Conservation (phyloP, 2,329 filamentous ascomycete genomes). For the Aspergillus quadrilineatus region DNA sequence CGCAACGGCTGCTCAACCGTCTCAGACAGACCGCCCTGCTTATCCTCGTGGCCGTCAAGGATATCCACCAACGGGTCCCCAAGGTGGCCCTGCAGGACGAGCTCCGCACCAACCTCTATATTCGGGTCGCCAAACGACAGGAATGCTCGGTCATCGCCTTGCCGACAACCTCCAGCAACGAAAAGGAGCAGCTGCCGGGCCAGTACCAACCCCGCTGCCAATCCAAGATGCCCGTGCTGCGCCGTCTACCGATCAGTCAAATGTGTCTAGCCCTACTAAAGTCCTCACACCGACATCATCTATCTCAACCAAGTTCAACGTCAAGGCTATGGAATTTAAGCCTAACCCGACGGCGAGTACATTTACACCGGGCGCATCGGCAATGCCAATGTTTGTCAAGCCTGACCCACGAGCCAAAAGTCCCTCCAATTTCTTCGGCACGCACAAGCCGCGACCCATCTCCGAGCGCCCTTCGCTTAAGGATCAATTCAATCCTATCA, state of each 20-base stretch:
- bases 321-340: slow-evolving; percentile 72
- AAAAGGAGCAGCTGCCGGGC: slow-evolving; percentile 41
- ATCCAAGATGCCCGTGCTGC: slow-evolving; percentile 68
- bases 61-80: slow-evolving; percentile 48
- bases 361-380: slow-evolving; percentile 71
- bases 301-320: slow-evolving; percentile 58
- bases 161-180: slow-evolving; percentile 54
- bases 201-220: slow-evolving; percentile 56
- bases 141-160: slow-evolving; percentile 52
- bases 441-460: slow-evolving; percentile 67
- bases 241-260: slow-evolving; percentile 60
- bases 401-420: slow-evolving; percentile 49
- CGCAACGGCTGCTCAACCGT: slow-evolving; percentile 31
- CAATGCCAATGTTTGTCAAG: slow-evolving; percentile 64
- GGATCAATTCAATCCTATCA: slow-evolving; percentile 61
- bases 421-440: slow-evolving; percentile 60
- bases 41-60: slow-evolving; percentile 49
- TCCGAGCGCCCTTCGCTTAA: slow-evolving; percentile 55
- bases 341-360: slow-evolving; percentile 77
- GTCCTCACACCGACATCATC: slow-evolving; percentile 56
- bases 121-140: slow-evolving; percentile 42
- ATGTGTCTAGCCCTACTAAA: slow-evolving; percentile 43
- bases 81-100: slow-evolving; percentile 42
- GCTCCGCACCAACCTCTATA: slow-evolving; percentile 45
- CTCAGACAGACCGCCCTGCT: slow-evolving; percentile 49